Evolutionary conservation across 1,139 yeast genomes (phyloP).

Genomic region (Magnusiomyces paraingens): DNA sequence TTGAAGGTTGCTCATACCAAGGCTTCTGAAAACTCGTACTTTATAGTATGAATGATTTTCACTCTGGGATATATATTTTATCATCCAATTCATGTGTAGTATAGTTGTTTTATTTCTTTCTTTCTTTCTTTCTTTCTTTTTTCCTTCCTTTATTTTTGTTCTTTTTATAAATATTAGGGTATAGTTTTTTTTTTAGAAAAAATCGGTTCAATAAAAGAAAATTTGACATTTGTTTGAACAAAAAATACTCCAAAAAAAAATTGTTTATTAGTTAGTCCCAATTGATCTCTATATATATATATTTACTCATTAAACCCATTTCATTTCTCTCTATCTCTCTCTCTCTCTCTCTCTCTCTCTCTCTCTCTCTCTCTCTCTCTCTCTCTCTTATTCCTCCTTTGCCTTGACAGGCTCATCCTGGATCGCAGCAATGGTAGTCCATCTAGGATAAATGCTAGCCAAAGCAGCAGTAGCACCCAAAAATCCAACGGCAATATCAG

Average conservation of each 20-base stretch:
- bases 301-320: no score
- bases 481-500: conserved; percentile 34
- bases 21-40: conserved; percentile 5
- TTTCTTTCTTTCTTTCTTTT: not conserved
- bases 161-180: not conserved
- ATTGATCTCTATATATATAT: no score
- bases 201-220: no score
- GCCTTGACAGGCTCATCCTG: no score
- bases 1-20: not conserved
- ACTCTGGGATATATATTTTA: not conserved
- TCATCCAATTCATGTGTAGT: not conserved
- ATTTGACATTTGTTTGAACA: no score
- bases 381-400: no score
- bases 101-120: not conserved
- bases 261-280: no score
- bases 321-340: no score
- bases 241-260: no score
- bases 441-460: conserved; percentile 23
- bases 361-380: no score
- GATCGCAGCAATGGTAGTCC: conserved; percentile 14
- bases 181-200: no score
- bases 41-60: not conserved
- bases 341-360: no score
- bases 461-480: conserved; percentile 36
- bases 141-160: not conserved